Evolutionary conservation across 208 protist species (phyloP).

Genomic region (Zelonia costaricensis): DNA sequence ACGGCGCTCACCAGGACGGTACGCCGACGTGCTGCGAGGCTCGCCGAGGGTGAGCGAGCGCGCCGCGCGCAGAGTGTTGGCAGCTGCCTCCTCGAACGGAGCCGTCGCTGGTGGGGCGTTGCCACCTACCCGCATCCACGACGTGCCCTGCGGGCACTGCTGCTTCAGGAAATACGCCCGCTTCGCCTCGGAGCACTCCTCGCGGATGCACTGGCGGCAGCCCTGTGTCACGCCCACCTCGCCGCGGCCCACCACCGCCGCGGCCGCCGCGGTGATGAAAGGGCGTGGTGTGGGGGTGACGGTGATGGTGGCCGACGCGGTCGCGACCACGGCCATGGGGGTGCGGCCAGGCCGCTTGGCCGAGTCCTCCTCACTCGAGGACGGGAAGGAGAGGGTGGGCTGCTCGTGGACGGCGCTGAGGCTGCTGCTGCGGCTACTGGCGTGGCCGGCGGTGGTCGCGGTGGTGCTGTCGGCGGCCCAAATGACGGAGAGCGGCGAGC

Average conservation of each 20-base stretch:
- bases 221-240: slow-evolving; percentile 21
- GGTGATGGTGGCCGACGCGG: not conserved
- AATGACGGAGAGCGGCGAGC: not conserved
- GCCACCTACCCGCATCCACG: slow-evolving; percentile 13
- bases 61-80: slow-evolving; percentile 14
- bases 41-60: not conserved
- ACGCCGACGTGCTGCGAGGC: not conserved
- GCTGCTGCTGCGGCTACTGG: not conserved
- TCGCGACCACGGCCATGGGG: not conserved
- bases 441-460: not conserved
- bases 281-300: not conserved
- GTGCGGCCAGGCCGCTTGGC: not conserved
- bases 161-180: slow-evolving; percentile 22
- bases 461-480: not conserved
- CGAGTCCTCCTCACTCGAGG: not conserved
- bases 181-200: slow-evolving; percentile 18
- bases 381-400: slow-evolving; percentile 2
- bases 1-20: not conserved
- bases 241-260: not conserved
- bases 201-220: slow-evolving; percentile 22
- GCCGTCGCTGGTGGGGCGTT: slow-evolving; percentile 6
- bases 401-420: not conserved
- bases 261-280: not conserved
- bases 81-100: slow-evolving; percentile 12
- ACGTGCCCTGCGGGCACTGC: slow-evolving; percentile 16